Evolutionary conservation across 495 filamentous ascomycete species (phyloP), one percentile per base, ranked within the genome.

Genomic region (Podospora australis): DNA sequence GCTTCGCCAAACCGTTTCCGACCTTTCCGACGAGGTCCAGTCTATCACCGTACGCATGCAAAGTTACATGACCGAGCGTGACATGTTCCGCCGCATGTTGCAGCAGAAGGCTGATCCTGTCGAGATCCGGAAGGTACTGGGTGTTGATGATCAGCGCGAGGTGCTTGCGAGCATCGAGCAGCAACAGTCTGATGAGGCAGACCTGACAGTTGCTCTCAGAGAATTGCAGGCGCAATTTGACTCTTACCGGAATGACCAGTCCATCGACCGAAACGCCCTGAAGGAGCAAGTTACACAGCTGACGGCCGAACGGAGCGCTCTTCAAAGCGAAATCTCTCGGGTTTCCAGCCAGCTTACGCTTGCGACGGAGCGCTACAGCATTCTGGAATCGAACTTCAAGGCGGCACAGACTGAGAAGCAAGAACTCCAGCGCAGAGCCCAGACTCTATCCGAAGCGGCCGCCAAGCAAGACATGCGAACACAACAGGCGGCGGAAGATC

Each of bases 71-170:
- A 87, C 87, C 60, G 92, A 99, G 69, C 81, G 92, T 26, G 90
- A 99, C 57, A 96, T 95, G 78, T 96, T 95, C 82, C 80, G 89
- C 23, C 87, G 88, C 32, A 92, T 96, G 80, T 78, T 96, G 11
- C 81, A 88, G 49, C 84, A 88, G 54, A 70, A 82, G 24, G 75
- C 73, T 8, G 65, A 71, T 13, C 67, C 76, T 6, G 70, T 74
- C 4, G 86, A 92, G 57, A 66, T 77, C 40, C 70, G 72, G 17
- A 82, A 78, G 20, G 70, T 77, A 2, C 80, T 92, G 50, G 86
- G 81, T 14, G 78, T 82, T 14, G 71, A 72, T 44, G 62, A 52
- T 32, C 65, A 70, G 35, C 64, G 67, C 39, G 68, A 70, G 41
- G 66, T 77, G 16, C 59, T 80, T 30, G 65, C 69, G 36, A 77